A percentile compares a stretch with the other conserved stretches of the same genome.
Conservation (phyloP, 768 basidiomycete species). For the Boletus edulis region DNA sequence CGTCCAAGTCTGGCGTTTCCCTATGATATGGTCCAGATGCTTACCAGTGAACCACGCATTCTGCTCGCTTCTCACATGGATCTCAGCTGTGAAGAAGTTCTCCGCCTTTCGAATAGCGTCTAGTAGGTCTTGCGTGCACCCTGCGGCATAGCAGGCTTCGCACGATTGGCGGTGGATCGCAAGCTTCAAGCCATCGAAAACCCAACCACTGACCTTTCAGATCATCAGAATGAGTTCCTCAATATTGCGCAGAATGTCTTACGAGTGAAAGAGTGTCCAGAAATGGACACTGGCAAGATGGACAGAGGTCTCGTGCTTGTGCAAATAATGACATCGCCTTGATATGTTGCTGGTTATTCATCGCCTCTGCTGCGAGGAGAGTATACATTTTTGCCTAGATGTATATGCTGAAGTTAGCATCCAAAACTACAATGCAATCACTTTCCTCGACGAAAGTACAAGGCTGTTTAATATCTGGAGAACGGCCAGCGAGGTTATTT, state of each 20-base stretch:
- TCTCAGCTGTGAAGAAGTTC: conserved; percentile 6
- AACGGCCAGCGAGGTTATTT: neutral
- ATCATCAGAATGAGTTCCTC: neutral
- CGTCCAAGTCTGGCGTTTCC: neutral
- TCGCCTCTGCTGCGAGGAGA: conserved; percentile 9
- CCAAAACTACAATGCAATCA: neutral
- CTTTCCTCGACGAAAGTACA: conserved; percentile 15
- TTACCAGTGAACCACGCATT: conserved; percentile 10
- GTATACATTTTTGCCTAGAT: conserved; percentile 16
- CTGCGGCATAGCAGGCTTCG: conserved; percentile 2
- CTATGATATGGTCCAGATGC: neutral
- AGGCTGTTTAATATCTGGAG: neutral
- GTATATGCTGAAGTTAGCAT: neutral
- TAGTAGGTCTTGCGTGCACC: neutral
- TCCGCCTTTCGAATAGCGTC: conserved; percentile 3
- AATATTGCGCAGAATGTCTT: neutral
- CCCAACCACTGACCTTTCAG: conserved; percentile 16
- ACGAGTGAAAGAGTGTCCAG: conserved; percentile 16
- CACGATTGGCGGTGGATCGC: conserved; percentile 6
- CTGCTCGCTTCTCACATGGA: conserved; percentile 1
- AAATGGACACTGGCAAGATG: conserved; percentile 1
- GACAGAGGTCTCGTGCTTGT: conserved; percentile 13
- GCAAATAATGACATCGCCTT: neutral
- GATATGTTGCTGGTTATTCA: neutral
- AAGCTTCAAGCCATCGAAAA: conserved; percentile 10